A percentile compares a stretch with the other conserved stretches of the same genome.
Evolutionary conservation across 768 basidiomycete species (phyloP).

Genomic region (Tricholoma matsutake): DNA sequence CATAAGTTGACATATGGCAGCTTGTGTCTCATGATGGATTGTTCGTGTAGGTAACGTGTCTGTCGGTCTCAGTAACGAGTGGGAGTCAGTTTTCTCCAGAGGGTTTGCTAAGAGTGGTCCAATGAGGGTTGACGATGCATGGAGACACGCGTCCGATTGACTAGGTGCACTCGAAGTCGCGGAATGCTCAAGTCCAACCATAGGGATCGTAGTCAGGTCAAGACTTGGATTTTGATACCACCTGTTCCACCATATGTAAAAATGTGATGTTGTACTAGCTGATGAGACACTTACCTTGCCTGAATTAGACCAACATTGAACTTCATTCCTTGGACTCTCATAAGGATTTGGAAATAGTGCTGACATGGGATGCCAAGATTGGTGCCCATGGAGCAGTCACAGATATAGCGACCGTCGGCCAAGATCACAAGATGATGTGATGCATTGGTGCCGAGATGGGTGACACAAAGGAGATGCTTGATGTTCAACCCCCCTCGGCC

Average conservation of each 20-base stretch:
- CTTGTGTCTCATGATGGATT: slow-evolving; percentile 21
- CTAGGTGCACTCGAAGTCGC: background rate
- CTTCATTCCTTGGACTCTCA: slow-evolving; percentile 10
- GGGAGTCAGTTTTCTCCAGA: background rate
- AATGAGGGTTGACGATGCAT: too few species aligned
- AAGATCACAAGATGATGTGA: slow-evolving; percentile 23
- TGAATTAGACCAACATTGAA: slow-evolving; percentile 24
- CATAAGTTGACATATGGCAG: slow-evolving; percentile 17
- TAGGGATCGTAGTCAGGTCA: slow-evolving; percentile 1
- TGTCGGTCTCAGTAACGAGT: slow-evolving; percentile 6
- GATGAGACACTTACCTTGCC: slow-evolving; percentile 11
- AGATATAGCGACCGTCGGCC: slow-evolving; percentile 17
- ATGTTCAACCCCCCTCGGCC: slow-evolving; percentile 14
- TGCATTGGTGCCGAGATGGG: slow-evolving; percentile 8
- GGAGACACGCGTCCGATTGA: background rate
- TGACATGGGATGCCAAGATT: slow-evolving; percentile 26
- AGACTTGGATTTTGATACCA: slow-evolving; percentile 17
- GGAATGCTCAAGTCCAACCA: background rate
- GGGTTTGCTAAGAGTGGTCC: slow-evolving; percentile 2
- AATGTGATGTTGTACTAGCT: background rate
- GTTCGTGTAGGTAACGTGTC: slow-evolving; percentile 17
- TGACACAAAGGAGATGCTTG: slow-evolving; percentile 17
- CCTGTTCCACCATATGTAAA: slow-evolving; percentile 1
- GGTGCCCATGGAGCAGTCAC: slow-evolving; percentile 27
- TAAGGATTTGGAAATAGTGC: slow-evolving; percentile 20